Conservation (phyloP, 1,284 basidiomycete genomes). For the Uromyces viciae-fabae region DNA sequence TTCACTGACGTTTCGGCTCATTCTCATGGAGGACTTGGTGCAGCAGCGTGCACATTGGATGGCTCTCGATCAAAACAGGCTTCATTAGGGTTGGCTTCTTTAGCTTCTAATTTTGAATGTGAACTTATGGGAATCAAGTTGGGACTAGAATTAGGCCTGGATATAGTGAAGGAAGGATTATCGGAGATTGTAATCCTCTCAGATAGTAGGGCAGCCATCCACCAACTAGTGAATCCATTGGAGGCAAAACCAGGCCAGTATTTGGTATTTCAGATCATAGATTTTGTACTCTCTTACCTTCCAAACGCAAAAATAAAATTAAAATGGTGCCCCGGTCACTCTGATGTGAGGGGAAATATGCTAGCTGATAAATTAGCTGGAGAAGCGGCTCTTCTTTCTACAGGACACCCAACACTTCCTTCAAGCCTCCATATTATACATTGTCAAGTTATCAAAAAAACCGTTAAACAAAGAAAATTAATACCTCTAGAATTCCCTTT, state of each 20-base stretch:
- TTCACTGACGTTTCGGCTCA: background rate
- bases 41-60: background rate
- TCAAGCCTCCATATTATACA: no score
- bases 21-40: background rate
- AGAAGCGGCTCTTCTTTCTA: no score
- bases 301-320: background rate
- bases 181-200: background rate
- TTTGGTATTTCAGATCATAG: background rate
- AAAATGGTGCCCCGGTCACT: background rate
- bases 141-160: background rate
- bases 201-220: background rate
- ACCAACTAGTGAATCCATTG: background rate
- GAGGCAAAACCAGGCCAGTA: background rate
- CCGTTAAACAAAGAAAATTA: no score
- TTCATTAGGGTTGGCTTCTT: background rate
- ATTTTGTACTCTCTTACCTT: background rate
- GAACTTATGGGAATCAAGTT: background rate
- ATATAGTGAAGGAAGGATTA: background rate
- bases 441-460: no score
- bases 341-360: background rate
- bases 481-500: no score
- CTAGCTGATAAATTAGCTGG: no score
- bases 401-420: no score
- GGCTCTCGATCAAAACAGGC: background rate
- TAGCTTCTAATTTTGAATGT: background rate